Evolutionary conservation across 208 protist genomes (phyloP), one percentile per base, ranked within the genome.

Genomic region (Angomonas ambiguus): DNA sequence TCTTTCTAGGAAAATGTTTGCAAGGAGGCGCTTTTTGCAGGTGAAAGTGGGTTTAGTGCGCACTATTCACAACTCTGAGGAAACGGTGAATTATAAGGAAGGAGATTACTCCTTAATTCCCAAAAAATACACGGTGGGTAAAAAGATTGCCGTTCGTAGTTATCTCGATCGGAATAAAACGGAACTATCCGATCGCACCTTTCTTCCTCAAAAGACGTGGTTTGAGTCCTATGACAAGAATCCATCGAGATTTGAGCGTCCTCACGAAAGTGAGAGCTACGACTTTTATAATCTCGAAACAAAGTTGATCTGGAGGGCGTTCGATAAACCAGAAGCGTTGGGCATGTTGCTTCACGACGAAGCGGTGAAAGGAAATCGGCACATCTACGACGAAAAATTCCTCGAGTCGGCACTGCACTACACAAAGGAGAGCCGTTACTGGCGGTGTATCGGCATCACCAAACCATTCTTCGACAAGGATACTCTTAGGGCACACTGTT

Each of bases 381-480:
- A 87, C 64, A 67, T 94, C 42, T 94, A 93, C 76, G 76, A 75
- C 31, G 70, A 69, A 30, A 74, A 72, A 22, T 85, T 93, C 55
- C 79, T 96, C 20, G 79, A 94, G 33, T 42, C 80, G 27, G 91
- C 91, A 2, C 41, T 94, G 24, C 87, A 94, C 72, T 96, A 80
- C 77, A 88, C 84, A 1, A 71, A 76, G 1, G 88, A 96, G 74
- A 69, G 76, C 8, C 85, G 91, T 48, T 96, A 94, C 77, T 96
- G 91, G 88, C 85, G 91, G 30, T 93, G 84, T 65, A 91, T 96
- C 53, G 91, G 91, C 33, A 94, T 96, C 68, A 91, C 87, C 18
- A 93, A 93, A 74, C 91, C 91, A 3, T 96, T 96, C 45, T 94
- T 88, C 58, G 74, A 94, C 71, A 83, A 79, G 41, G 72, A 72